Base-by-base conservation (phyloP, 2,329 filamentous ascomycete genomes). In the Hymenotorrendiella dingleyae region DNA sequence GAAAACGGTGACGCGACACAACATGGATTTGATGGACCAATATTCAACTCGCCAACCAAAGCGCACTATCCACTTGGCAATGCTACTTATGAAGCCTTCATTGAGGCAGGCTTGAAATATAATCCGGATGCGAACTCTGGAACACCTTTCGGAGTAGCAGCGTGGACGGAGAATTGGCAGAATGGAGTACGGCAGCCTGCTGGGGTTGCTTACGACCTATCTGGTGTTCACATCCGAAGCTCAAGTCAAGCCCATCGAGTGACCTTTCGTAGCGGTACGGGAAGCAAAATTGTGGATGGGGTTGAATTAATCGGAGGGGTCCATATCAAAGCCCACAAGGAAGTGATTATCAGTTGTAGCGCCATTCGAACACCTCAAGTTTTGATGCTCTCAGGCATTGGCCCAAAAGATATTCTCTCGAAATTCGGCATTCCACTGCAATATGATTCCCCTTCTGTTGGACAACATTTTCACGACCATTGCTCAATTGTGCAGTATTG, bases 361-460 rank as follows among this genome's bases (percentile, higher is more conserved):
- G 49, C 67, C 3, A 65, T 67, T 55, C 66, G 68, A 53, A 64
- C 64, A 1, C 68, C 68, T 3, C 66, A 69, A 46, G 54, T 71
- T 33, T 63, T 71, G 19, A 68, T 70, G 55, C 60, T 69, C 7
- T 66, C 62, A 22, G 69, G 68, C 23, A 54, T 71, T 26, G 68
- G 69, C 1, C 63, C 64, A 12, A 54, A 48, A 12, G 56, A 46
- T 2, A 64, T 67, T 54, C 60, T 69, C 5, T 16, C 53, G 20
- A 47, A 49, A 22, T 51, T 72, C 53, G 58, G 64, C 24, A 78
- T 81, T 46, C 60, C 66, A 2, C 64, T 78, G 3, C 51, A 79
- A 24, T 76, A 40, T 4, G 68, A 82, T 54, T 66, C 78, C 1
- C 78, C 77, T 0, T n/a, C n/a, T n/a, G 78, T 84, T 14, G 80